Percentiles rank a stretch among this genome's conserved stretches.
Evolutionary conservation across 345 rosid species (phyloP).

Genomic region (Firmiana major): DNA sequence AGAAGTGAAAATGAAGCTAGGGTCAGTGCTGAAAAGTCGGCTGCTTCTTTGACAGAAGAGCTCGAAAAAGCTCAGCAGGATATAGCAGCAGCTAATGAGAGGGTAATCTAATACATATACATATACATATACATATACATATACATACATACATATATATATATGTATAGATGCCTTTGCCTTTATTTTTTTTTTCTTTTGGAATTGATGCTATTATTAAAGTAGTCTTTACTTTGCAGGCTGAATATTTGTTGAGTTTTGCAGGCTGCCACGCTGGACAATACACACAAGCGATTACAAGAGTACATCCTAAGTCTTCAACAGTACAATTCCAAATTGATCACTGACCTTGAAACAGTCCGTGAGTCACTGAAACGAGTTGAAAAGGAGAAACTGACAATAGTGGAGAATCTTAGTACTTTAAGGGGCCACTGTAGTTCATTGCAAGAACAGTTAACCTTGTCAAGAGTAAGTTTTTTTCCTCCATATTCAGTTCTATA

Average conservation of each 20-base stretch:
- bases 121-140: too few relatives aligned
- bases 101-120: too few relatives aligned
- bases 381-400: constrained; percentile 73
- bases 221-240: neutral
- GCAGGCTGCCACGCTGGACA: constrained; percentile 64
- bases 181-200: neutral
- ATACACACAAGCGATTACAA: constrained; percentile 69
- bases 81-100: constrained; percentile 54
- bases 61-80: constrained; percentile 68
- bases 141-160: too few relatives aligned
- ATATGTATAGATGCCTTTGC: neutral
- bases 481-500: neutral
- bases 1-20: constrained; percentile 60
- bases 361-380: constrained; percentile 60
- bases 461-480: constrained; percentile 53
- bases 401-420: constrained; percentile 76
- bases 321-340: constrained; percentile 75
- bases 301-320: constrained; percentile 83
- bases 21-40: constrained; percentile 52
- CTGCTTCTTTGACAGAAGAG: constrained; percentile 59
- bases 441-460: constrained; percentile 70
- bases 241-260: constrained; percentile 14
- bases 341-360: constrained; percentile 51
- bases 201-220: neutral
- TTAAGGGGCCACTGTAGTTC: constrained; percentile 80